Percentiles rank a stretch among this genome's conserved stretches.
These are phyloP conservation scores for Primulina tabacum DNA, from an alignment of 257 asterid species.

Conservation along the genomic window DNA sequence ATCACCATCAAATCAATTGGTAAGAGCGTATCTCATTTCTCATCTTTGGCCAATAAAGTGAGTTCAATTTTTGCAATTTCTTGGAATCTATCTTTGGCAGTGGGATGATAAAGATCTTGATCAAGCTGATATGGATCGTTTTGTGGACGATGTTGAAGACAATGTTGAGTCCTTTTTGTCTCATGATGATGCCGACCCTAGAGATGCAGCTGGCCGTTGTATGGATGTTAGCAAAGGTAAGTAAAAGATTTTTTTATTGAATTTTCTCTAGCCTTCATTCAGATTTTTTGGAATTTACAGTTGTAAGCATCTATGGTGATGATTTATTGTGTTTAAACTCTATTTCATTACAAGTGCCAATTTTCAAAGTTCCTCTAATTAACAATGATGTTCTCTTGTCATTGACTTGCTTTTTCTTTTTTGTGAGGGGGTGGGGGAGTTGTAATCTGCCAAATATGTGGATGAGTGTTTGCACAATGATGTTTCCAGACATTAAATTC, in stretches of 20 bases:
- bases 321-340: too few species aligned
- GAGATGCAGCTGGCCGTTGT: constrained; percentile 81
- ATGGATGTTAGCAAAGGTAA: constrained; percentile 92
- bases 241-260: constrained; percentile 4
- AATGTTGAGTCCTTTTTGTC: constrained; percentile 90
- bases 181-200: constrained; percentile 85
- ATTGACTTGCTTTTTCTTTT: too few species aligned
- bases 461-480: too few species aligned
- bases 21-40: constrained; percentile 31
- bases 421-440: too few species aligned
- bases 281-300: constrained; percentile 7
- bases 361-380: too few species aligned
- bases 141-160: constrained; percentile 96
- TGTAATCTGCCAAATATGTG: too few species aligned
- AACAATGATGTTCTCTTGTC: too few species aligned
- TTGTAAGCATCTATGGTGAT: too few species aligned
- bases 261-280: neutral
- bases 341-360: too few species aligned
- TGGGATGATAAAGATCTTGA: constrained; percentile 96
- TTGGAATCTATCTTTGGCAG: constrained; percentile 44
- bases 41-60: constrained; percentile 4
- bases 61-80: constrained; percentile 14
- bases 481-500: too few species aligned
- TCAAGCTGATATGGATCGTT: constrained; percentile 95
- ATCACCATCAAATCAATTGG: constrained; percentile 90